Conservation (phyloP, 768 basidiomycete species). For the Russula ochroleuca region DNA sequence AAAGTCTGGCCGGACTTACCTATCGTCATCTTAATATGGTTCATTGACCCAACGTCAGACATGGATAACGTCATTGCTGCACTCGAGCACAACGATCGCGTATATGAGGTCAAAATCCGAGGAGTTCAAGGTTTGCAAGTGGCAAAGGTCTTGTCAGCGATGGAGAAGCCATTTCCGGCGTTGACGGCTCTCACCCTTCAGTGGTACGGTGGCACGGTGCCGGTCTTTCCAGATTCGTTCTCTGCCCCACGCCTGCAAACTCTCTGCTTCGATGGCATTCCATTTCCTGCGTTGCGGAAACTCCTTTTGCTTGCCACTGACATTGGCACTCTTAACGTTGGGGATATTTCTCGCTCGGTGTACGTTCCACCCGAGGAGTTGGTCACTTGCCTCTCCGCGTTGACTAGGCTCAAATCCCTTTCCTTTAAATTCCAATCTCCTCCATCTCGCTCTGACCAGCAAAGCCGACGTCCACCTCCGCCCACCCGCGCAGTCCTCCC, state of each 20-base stretch:
- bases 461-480: too few relatives aligned
- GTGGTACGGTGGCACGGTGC: not conserved
- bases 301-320: not conserved
- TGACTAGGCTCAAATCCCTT: constrained; percentile 1
- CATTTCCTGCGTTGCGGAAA: not conserved
- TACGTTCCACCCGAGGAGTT: constrained; percentile 10
- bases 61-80: too few relatives aligned
- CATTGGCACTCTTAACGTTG: constrained; percentile 5
- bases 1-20: too few relatives aligned
- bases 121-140: too few relatives aligned
- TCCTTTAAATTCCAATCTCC: not conserved
- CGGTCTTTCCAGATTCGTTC: not conserved
- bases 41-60: too few relatives aligned
- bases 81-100: too few relatives aligned
- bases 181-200: not conserved
- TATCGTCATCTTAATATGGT: too few relatives aligned
- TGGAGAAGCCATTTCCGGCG: constrained; percentile 1
- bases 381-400: not conserved
- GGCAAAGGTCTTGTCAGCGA: not conserved
- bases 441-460: too few relatives aligned
- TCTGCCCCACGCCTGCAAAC: not conserved
- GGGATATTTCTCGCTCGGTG: not conserved
- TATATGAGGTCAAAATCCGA: too few relatives aligned
- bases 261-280: not conserved
- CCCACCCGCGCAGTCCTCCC: too few relatives aligned